phyloP scores from a whole-genome alignment of 2,329 filamentous ascomycete species.

The Colletotrichum navitas region DNA sequence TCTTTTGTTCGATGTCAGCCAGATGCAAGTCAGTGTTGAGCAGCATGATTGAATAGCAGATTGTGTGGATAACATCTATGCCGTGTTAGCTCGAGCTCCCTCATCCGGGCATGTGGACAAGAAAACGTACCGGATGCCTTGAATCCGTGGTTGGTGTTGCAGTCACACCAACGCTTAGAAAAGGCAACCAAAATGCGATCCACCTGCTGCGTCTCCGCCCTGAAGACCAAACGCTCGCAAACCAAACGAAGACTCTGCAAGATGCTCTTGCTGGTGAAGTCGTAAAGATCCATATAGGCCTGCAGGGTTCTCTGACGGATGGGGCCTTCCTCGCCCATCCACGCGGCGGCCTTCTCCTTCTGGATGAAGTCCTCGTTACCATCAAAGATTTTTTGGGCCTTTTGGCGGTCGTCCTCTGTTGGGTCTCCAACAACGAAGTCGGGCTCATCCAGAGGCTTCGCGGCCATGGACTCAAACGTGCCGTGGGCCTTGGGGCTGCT shows the following conservation, averaged over 20 bases:
- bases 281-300: conserved; percentile 94
- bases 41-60: conserved; percentile 94
- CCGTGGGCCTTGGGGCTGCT: conserved; percentile 51
- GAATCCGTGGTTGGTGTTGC: conserved; percentile 94
- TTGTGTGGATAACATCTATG: conserved; percentile 92
- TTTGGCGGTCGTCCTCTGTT: conserved; percentile 78
- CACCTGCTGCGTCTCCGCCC: conserved; percentile 95
- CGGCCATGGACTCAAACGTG: conserved; percentile 50
- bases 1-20: conserved; percentile 95
- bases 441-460: conserved; percentile 67
- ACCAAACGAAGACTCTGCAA: conserved; percentile 82
- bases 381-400: conserved; percentile 86
- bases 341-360: conserved; percentile 85
- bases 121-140: conserved; percentile 79
- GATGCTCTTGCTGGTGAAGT: conserved; percentile 86
- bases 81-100: conserved; percentile 48
- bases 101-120: background rate
- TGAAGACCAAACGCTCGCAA: conserved; percentile 84
- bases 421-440: conserved; percentile 70
- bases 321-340: conserved; percentile 83
- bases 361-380: conserved; percentile 85
- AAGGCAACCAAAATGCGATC: conserved; percentile 94
- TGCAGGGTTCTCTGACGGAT: conserved; percentile 69
- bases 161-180: conserved; percentile 90
- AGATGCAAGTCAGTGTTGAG: conserved; percentile 96